Base-by-base conservation (phyloP, 108 stramenopile species). In the Bacterosira constricta region DNA sequence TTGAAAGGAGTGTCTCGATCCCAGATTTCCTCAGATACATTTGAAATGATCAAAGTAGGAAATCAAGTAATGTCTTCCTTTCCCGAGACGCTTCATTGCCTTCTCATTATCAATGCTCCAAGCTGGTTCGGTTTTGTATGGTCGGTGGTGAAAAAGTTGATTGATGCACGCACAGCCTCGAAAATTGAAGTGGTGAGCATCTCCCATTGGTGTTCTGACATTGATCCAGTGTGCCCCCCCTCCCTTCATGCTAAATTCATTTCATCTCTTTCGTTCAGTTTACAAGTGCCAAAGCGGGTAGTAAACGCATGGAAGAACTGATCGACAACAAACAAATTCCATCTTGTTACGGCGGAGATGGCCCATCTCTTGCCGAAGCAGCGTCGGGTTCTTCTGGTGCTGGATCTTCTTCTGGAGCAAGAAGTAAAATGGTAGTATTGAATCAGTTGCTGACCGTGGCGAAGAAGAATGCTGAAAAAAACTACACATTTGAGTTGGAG, bases 21-120 rank as follows among this genome's bases (percentile, higher is more conserved):
- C 44, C 46, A 62, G 36, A 26, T 75, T 18, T 75, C 41, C 45
- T 69, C 73, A 25, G 73, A 75, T 37, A 75, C 66, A 38, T 55
- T 80, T 61, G 79, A 80, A 10, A 59, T 75, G 68, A 54, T 80
- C 49, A 80, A 80, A 54, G 60, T 54, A 21, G 71, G 66, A 0
- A 71, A 46, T 36, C 41, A 69, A 47, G 68, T 80, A 21, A 80
- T 75, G 73, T 11, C 44, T 18, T 41, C 67, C 5, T 80, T 80
- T 52, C 79, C 73, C n/a, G 78, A 79, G 66, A 75, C 73, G 18
- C 67, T 80, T 30, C 73, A 80, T 34, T 80, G 79, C 36, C 37
- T 80, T 5, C 32, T 80, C 4, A 56, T 80, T 18, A 63, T 80
- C 50, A 80, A 80, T 45, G 79, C 73, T 27, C 79, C 79, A 31